These are phyloP conservation scores for Amylocystis lapponica DNA, from an alignment of 768 basidiomycete species.

Conservation along the genomic window DNA sequence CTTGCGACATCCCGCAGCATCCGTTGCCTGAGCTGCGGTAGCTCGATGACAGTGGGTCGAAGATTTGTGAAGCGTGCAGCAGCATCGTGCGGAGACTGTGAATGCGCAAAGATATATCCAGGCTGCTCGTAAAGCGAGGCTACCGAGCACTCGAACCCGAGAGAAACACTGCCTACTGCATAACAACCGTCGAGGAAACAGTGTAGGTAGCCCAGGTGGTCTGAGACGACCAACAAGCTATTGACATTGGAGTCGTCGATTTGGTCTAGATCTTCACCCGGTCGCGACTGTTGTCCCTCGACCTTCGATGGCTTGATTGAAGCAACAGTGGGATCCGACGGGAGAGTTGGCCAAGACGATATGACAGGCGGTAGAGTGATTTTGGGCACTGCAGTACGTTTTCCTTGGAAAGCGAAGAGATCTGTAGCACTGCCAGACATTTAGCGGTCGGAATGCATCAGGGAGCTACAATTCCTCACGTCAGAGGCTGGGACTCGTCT, in stretches of 20 bases:
- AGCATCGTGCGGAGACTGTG: constrained; percentile 29
- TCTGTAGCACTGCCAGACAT: constrained; percentile 55
- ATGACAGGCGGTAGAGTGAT: constrained; percentile 53
- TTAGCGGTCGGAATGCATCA: not conserved
- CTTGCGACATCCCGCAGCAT: constrained; percentile 64
- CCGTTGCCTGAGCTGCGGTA: constrained; percentile 53
- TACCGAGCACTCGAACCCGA: constrained; percentile 27
- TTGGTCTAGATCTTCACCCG: constrained; percentile 34
- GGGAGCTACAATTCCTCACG: constrained; percentile 38
- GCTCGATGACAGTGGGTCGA: constrained; percentile 40
- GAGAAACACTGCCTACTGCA: constrained; percentile 50
- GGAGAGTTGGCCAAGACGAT: constrained; percentile 62
- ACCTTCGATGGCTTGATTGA: constrained; percentile 48
- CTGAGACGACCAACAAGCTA: constrained; percentile 59
- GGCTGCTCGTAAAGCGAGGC: constrained; percentile 42
- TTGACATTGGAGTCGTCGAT: constrained; percentile 45
- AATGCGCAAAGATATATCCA: constrained; percentile 40
- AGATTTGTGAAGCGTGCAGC: constrained; percentile 26
- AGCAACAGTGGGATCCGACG: constrained; percentile 46
- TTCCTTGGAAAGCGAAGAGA: constrained; percentile 76
- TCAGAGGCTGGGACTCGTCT: constrained; percentile 60
- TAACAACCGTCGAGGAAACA: constrained; percentile 75
- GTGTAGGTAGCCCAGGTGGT: constrained; percentile 52
- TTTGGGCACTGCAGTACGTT: constrained; percentile 45
- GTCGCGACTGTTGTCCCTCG: constrained; percentile 23